Evolutionary conservation across 805 yeast genomes (phyloP).

Genomic region (Nakazawaea wickerhamii): DNA sequence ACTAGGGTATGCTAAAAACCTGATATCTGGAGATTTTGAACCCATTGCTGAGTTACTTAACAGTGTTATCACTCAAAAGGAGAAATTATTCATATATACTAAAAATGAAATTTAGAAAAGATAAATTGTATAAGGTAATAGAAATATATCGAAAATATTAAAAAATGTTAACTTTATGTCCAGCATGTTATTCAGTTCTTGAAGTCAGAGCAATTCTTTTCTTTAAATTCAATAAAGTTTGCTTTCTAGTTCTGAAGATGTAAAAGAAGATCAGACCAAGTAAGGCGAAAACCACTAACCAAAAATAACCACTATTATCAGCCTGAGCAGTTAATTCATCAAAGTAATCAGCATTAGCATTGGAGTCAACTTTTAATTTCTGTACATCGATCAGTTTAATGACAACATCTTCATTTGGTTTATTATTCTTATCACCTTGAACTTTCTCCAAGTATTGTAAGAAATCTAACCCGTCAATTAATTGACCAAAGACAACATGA

Average conservation of each 20-base stretch:
- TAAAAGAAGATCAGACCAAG: neutral
- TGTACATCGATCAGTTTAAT: constrained; percentile 24
- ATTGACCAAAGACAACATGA: constrained; percentile 79
- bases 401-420: constrained; percentile 39
- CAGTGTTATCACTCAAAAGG: constrained; percentile 19
- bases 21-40: constrained; percentile 5
- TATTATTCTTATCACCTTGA: constrained; percentile 34
- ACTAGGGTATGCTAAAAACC: constrained; percentile 13
- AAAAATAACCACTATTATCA: constrained; percentile 3
- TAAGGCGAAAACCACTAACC: constrained; percentile 7
- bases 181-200: neutral
- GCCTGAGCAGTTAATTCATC: neutral
- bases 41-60: constrained; percentile 17
- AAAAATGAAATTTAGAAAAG: constrained; percentile 14
- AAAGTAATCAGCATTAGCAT: constrained; percentile 7
- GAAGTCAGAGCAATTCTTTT: neutral
- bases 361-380: constrained; percentile 6
- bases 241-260: neutral
- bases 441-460: constrained; percentile 56
- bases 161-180: neutral
- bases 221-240: constrained; percentile 3
- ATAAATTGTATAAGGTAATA: too few species aligned
- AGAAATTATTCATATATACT: constrained; percentile 26
- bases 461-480: constrained; percentile 59
- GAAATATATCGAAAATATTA: neutral